Evolutionary conservation across 2,329 filamentous ascomycete genomes (phyloP).

Genomic region (Exophiala xenobiotica): DNA sequence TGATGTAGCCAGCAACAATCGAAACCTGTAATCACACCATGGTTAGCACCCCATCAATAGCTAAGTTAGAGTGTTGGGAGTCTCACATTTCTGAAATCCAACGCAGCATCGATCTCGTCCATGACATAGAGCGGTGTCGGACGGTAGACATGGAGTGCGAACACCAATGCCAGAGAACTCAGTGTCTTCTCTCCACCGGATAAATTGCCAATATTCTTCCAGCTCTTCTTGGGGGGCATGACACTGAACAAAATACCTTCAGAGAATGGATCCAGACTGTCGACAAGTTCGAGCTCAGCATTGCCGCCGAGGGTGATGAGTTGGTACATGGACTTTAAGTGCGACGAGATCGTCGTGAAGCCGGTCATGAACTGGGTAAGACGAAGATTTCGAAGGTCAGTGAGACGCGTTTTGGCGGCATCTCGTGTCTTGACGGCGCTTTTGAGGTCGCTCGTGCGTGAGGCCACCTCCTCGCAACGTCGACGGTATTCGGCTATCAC

Average conservation of each 20-base stretch:
- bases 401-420: conserved; percentile 83
- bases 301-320: conserved; percentile 99
- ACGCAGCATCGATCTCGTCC: conserved; percentile 97
- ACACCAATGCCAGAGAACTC: conserved; percentile 90
- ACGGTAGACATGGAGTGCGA: conserved; percentile 96
- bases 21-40: conserved; percentile 64
- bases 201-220: conserved; percentile 98
- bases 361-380: conserved; percentile 98
- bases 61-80: background rate
- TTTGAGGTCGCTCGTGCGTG: conserved; percentile 79
- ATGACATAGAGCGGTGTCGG: conserved; percentile 97
- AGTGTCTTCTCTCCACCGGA: conserved; percentile 97
- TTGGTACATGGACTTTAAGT: conserved; percentile 99
- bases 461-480: conserved; percentile 76
- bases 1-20: conserved; percentile 98
- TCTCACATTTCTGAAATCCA: conserved; percentile 97
- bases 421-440: conserved; percentile 77
- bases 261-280: conserved; percentile 92
- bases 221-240: conserved; percentile 99
- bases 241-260: conserved; percentile 97
- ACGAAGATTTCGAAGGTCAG: conserved; percentile 84
- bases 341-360: conserved; percentile 88
- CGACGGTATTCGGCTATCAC: conserved; percentile 88
- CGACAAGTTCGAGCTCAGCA: conserved; percentile 93
- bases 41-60: background rate